Base-by-base conservation (phyloP, 768 basidiomycete species). In the Hericium erinaceus region DNA sequence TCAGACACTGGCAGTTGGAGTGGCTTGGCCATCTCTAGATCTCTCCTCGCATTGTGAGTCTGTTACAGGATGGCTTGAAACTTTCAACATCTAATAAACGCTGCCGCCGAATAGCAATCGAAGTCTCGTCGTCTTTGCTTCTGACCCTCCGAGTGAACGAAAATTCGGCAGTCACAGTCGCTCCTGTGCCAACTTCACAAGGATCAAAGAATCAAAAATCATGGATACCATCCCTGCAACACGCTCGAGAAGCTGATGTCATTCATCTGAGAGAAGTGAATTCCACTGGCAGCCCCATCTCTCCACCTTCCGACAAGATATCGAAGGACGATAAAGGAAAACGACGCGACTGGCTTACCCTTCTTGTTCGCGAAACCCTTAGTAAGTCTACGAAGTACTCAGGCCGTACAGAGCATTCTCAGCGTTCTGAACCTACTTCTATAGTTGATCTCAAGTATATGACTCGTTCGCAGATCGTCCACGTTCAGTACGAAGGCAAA, bases 1-100 rank as follows among this genome's bases (percentile, higher is more conserved):
- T 44, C 58, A 87, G 85, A 70, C 75, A 48, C 84, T 84, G 68
- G 80, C 84, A 12, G 73, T 90, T 55, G 90, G 89, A 5, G 72
- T 83, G 49, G 77, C 80, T 63, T 92, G 89, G 89, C 88, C 89
- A n/a, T 86, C 84, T 40, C 64, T 77, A 48, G 85, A 87, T 8
- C 55, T 84, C 56, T 66, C 81, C 26, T 76, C 75, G 54, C 79
- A 82, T 59, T 73, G 89, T 87, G 68, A 65, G 83, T 76, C 59
- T 56, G 56, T 39, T 38, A 53, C 55, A 44, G 11, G 26, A 28
- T 38, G 2, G 20, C 37, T 24, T 57, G 44, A n/a, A 16, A 24
- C 33, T 24, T 53, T 26, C 0, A 26, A 15, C 26, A 24, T 48
- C 58, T 54, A 48, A 54, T 54, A 48, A 54, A 1, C 2, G 5